Evolutionary conservation across 768 basidiomycete species (phyloP).

Genomic region (Russula ochroleuca): DNA sequence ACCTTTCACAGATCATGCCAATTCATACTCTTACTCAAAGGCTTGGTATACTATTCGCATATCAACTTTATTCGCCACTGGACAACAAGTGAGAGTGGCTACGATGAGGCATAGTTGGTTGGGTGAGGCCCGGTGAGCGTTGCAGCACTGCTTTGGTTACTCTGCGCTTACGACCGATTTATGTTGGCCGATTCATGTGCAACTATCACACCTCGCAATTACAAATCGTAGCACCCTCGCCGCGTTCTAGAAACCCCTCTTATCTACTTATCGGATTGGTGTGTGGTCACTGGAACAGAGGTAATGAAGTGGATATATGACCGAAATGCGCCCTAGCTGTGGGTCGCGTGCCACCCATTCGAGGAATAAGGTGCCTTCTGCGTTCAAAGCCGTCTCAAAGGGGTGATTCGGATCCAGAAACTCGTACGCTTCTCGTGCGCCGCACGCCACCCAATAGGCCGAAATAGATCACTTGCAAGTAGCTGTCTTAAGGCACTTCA

Average conservation of each 20-base stretch:
- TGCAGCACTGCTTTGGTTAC: not conserved
- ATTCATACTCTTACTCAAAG: not conserved
- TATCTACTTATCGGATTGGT: not conserved
- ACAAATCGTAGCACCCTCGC: not conserved
- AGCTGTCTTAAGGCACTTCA: not conserved
- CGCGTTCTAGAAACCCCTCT: not conserved
- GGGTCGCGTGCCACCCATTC: not conserved
- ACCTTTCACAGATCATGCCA: not conserved
- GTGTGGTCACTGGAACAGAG: not conserved
- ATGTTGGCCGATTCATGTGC: not conserved
- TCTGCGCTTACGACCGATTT: no score
- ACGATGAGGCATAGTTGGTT: not conserved
- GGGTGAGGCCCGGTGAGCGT: not conserved
- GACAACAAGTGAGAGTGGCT: not conserved
- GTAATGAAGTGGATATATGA: not conserved
- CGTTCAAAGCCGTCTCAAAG: not conserved
- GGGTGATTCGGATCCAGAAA: not conserved
- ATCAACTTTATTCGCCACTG: not conserved
- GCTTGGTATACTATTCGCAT: not conserved
- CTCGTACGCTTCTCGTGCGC: not conserved
- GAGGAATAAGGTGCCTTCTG: not conserved
- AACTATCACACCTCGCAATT: not conserved
- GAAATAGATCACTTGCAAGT: not conserved
- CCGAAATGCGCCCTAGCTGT: not conserved
- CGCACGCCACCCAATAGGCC: not conserved